These are phyloP conservation scores for Skeletonema marinoi DNA, from an alignment of 108 stramenopile genomes.

Conservation along the genomic window DNA sequence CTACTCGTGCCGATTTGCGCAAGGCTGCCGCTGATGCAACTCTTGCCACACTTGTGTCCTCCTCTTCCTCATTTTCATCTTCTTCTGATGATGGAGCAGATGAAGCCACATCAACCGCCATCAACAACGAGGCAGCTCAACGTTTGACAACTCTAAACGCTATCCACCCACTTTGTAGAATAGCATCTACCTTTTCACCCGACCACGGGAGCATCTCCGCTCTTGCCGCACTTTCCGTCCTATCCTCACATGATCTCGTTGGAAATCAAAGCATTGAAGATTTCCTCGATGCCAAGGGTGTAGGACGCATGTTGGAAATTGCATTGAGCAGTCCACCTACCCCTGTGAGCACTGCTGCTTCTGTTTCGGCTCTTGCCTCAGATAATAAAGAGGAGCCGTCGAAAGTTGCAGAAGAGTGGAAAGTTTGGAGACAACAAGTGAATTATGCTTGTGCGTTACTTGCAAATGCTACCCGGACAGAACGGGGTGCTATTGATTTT, in stretches of 20 bases:
- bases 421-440: slow-evolving; percentile 52
- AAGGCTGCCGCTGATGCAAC: slow-evolving; percentile 42
- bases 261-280: slow-evolving; percentile 61
- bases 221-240: slow-evolving; percentile 12
- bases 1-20: slow-evolving; percentile 43
- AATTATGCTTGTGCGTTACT: slow-evolving; percentile 75
- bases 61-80: not conserved
- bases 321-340: slow-evolving; percentile 43
- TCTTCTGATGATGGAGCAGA: not conserved
- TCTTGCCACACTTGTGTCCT: slow-evolving; percentile 30
- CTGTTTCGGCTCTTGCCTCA: not conserved
- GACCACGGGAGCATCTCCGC: slow-evolving; percentile 20
- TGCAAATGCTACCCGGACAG: slow-evolving; percentile 77
- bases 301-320: slow-evolving; percentile 68
- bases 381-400: not conserved
- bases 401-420: slow-evolving; percentile 3
- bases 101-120: not conserved
- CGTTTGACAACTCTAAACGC: slow-evolving; percentile 17
- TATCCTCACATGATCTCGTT: slow-evolving; percentile 31
- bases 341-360: not conserved
- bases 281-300: slow-evolving; percentile 51
- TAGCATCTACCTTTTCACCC: slow-evolving; percentile 9
- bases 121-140: slow-evolving; percentile 12
- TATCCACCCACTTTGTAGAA: slow-evolving; percentile 29
- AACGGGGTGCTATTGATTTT: slow-evolving; percentile 76